Evolutionary conservation across 352 stramenopile genomes (phyloP), one percentile per base, ranked within the genome.

Genomic region (Globisporangium uncinulatum): DNA sequence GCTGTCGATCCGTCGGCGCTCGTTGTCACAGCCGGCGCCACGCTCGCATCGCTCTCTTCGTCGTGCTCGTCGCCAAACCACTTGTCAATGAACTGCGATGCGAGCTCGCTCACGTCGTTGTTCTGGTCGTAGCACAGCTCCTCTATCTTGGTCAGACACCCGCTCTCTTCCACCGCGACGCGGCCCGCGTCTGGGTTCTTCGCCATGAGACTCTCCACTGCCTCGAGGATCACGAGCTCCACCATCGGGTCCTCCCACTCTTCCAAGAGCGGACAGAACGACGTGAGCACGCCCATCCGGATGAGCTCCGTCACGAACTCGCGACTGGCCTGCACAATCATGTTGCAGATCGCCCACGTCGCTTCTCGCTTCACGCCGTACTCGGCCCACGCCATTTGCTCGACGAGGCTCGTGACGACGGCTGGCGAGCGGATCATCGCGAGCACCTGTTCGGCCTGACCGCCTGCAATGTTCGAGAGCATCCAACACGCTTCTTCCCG

Each of bases 341-440:
- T 78, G 59, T 92, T 94, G 70, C 84, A 94, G 59, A 92, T 83
- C 17, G 84, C 84, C 84, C 84, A 94, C 42, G 82, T 92, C 14
- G 84, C 84, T 61, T 94, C 84, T 14, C 82, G 82, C 69, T 90
- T 87, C 13, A 94, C 84, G 44, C 74, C 76, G 56, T 91, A 92
- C 60, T 94, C 84, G 9, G 84, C 84, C 84, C 84, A 94, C n/a
- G 81, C 72, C 71, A 94, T 86, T 57, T 94, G 84, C 62, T 94
- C 84, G 44, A 94, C 62, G 19, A 94, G 60, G 0, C 73, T 73
- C 0, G 66, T 51, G 0, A 94, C 71, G 7, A 94, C 84, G 3
- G 76, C 76, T 1, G 84, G 74, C 6, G 79, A 68, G 19, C 89
- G 72, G 55, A 92, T 83, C 73, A 94, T 81, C 11, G 82, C 79